phyloP scores from a whole-genome alignment of 352 stramenopile species.

The Elongisporangium senticosum region DNA sequence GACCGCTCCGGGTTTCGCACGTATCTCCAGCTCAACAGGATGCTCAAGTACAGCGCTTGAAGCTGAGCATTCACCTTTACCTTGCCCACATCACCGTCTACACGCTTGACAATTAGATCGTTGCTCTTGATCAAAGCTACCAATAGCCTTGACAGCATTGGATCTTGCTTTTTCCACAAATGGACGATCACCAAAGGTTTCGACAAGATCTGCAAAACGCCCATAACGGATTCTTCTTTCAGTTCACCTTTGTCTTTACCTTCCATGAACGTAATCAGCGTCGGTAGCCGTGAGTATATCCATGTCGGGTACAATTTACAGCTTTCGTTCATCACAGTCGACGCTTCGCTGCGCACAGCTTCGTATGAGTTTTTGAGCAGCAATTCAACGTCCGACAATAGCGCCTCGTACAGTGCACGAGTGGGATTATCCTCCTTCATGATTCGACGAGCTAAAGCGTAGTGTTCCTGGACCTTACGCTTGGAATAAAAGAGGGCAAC shows the following conservation, averaged over 20 bases:
- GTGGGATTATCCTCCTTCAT: constrained; percentile 15
- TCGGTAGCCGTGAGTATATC: constrained; percentile 35
- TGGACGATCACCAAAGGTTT: constrained; percentile 29
- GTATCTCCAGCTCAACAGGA: constrained; percentile 53
- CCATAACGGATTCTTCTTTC: constrained; percentile 27
- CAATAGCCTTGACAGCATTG: constrained; percentile 33
- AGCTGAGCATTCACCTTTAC: constrained; percentile 47
- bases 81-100: constrained; percentile 54
- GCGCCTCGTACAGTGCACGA: constrained; percentile 27
- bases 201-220: constrained; percentile 31
- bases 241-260: constrained; percentile 19
- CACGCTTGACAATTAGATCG: constrained; percentile 34
- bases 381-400: constrained; percentile 41
- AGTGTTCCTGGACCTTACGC: constrained; percentile 59
- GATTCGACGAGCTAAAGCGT: constrained; percentile 43
- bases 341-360: constrained; percentile 32
- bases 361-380: constrained; percentile 59
- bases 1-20: constrained; percentile 14
- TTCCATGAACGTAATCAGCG: constrained; percentile 44
- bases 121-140: constrained; percentile 44
- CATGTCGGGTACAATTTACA: constrained; percentile 49
- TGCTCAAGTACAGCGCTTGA: constrained; percentile 42
- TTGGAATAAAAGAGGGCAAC: constrained; percentile 56
- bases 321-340: constrained; percentile 42
- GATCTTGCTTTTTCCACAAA: constrained; percentile 41